Conservation (phyloP, 768 basidiomycete species). For the Xerocomellus dryophilus region DNA sequence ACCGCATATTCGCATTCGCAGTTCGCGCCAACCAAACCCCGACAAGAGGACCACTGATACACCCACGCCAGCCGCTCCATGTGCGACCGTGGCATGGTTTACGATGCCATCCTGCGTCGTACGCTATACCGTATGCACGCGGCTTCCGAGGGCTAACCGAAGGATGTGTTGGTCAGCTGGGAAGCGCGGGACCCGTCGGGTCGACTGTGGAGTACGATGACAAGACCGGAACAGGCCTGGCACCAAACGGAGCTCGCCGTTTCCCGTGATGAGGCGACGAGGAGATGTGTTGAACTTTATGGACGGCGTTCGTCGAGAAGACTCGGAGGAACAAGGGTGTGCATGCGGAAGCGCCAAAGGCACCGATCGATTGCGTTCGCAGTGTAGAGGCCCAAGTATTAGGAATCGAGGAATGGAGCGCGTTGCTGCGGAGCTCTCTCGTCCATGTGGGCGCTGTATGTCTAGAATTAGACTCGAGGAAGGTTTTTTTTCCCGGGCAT, state of each 20-base stretch:
- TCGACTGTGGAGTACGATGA: neutral
- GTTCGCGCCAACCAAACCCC: too few relatives aligned
- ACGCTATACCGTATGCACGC: too few relatives aligned
- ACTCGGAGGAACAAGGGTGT: neutral
- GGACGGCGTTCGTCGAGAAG: neutral
- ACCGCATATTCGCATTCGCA: too few relatives aligned
- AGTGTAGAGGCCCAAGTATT: neutral
- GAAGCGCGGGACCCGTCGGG: neutral
- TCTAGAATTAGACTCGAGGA: neutral
- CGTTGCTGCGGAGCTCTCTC: neutral
- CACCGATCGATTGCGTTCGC: neutral
- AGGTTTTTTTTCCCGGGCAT: neutral
- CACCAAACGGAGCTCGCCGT: neutral
- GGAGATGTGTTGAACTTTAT: neutral
- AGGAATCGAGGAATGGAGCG: conserved; percentile 4
- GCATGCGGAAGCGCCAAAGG: neutral
- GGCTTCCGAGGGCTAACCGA: neutral
- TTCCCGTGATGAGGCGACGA: neutral
- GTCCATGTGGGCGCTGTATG: neutral
- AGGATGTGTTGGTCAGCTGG: neutral
- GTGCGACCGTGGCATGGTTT: too few relatives aligned
- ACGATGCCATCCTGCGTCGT: neutral
- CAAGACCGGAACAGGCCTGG: neutral
- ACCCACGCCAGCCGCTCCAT: too few relatives aligned
- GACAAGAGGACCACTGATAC: too few relatives aligned